phyloP scores from a whole-genome alignment of 1,284 basidiomycete genomes.

The Meira miltonrushii region DNA sequence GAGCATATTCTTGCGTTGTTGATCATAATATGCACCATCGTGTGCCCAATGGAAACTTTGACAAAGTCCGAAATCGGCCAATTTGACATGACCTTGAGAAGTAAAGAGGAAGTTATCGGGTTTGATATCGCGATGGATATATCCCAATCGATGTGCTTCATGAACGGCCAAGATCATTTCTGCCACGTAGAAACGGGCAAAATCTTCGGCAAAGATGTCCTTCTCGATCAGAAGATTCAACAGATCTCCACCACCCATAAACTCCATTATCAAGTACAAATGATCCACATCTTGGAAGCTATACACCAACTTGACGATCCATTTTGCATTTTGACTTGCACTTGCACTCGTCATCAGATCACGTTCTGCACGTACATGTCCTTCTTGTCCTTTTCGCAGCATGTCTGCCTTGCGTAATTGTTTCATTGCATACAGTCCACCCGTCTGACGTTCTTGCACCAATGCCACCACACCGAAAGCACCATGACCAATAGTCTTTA shows the following conservation, averaged over 20 bases:
- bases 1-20: slow-evolving; percentile 79
- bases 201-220: slow-evolving; percentile 87
- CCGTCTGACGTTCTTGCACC: slow-evolving; percentile 72
- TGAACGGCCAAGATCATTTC: slow-evolving; percentile 98
- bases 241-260: slow-evolving; percentile 92
- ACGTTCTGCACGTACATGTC: slow-evolving; percentile 83
- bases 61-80: slow-evolving; percentile 88
- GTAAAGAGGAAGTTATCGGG: slow-evolving; percentile 94
- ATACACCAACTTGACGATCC: slow-evolving; percentile 90
- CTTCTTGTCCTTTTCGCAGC: slow-evolving; percentile 96
- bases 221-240: slow-evolving; percentile 88
- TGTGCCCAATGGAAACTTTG: slow-evolving; percentile 50
- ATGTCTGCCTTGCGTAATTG: slow-evolving; percentile 92
- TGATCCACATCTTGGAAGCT: slow-evolving; percentile 65
- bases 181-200: slow-evolving; percentile 89
- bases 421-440: slow-evolving; percentile 90
- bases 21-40: slow-evolving; percentile 68
- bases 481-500: slow-evolving; percentile 95
- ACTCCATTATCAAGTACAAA: slow-evolving; percentile 80
- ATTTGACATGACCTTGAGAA: slow-evolving; percentile 82
- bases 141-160: slow-evolving; percentile 86
- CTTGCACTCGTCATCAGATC: slow-evolving; percentile 72
- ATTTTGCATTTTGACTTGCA: slow-evolving; percentile 53
- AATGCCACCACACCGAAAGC: slow-evolving; percentile 95
- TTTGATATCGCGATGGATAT: slow-evolving; percentile 96